Evolutionary conservation across 768 basidiomycete genomes (phyloP), one percentile per base, ranked within the genome.

Genomic region (Serendipita indica): DNA sequence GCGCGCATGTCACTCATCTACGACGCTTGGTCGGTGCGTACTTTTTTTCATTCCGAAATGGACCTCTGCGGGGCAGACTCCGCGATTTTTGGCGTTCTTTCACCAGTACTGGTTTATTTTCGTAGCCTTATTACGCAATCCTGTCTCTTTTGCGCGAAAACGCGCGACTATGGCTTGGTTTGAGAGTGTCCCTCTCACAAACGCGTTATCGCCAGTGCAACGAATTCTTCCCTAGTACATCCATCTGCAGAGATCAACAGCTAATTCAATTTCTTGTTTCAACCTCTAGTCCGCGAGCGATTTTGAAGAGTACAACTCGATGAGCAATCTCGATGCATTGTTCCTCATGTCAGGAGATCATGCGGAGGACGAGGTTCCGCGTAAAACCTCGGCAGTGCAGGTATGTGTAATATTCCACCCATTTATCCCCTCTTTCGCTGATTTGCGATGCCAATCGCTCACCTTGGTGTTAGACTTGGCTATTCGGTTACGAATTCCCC

Each of bases 401-500:
- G 94, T 90, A n/a, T n/a, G n/a, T n/a, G n/a, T 62, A 61, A 80
- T 67, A 16, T 7, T 27, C 30, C 25, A 33, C 61, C 46, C 34
- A 27, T 18, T 20, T 60, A 35, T 41, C 3, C 39, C 25, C 20
- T 33, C 7, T n/a, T 33, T 20, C 18, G 18, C 13, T 32, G 33
- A 58, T 18, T 58, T 33, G 57, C 46, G 52, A 61, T 62, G 63
- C 66, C 39, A 65, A 30, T 57, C n/a, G n/a, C n/a, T n/a, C n/a
- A n/a, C n/a, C n/a, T n/a, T n/a, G n/a, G 35, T 59, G 25, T 63
- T 43, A 96, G 94, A 93, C 92, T 67, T 96, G 92, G 89, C 76
- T 99, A 16, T 78, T 98, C 35, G 94, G 93, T 13, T 98, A 92
- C 70, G 94, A 99, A 70, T 98, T 98, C 67, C 96, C 94, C 2